Evolutionary conservation across 441 rosid genomes (phyloP), one percentile per base, ranked within the genome.

Genomic region (Pelargonium myrrhifolium): DNA sequence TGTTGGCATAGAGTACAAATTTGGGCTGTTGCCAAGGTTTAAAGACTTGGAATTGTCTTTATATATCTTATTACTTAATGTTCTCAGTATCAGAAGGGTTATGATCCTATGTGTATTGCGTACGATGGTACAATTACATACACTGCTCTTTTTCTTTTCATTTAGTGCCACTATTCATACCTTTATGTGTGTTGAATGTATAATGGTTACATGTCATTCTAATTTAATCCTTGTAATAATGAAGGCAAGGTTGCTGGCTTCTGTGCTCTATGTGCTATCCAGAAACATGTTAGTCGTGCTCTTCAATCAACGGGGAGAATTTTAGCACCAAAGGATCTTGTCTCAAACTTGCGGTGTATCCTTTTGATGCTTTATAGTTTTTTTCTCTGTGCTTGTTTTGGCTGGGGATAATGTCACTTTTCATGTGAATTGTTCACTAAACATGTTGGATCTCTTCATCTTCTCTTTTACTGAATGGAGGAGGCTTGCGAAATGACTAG

Each of bases 191-290:
- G 17, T 69, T 56, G 9, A 39, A 9, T 21, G 49, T 58, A 55
- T 21, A 22, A 21, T 55, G 65, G 47, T 58, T 18, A 40, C 42
- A 9, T 59, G 68, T 73, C 58, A 20, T 26, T 60, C 67, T 79
- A 53, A 77, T 68, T 42, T 58, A 15, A 53, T 24, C 56, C 40
- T 72, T 75, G 66, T 62, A 12, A 55, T 64, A 73, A 26, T 86
- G 86, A 80, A 94, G 99, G 99, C 66, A 91, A 72, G 73, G 75
- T 92, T 18, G 84, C 89, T 83, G 99, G 99, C 14, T 94, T 92
- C 70, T 94, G 98, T 78, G 98, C 97, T 21, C 74, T 94, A 81
- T 94, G 99, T 77, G 99, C 98, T 64, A 92, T 94, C 65, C 99
- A 94, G 83, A 88, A 83, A 65, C 99, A 94, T 77, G 95, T 94